A percentile compares a stretch with the other conserved stretches of the same genome.
phyloP scores from a whole-genome alignment of 306 rosid genomes.

The Castanea mollissima region DNA sequence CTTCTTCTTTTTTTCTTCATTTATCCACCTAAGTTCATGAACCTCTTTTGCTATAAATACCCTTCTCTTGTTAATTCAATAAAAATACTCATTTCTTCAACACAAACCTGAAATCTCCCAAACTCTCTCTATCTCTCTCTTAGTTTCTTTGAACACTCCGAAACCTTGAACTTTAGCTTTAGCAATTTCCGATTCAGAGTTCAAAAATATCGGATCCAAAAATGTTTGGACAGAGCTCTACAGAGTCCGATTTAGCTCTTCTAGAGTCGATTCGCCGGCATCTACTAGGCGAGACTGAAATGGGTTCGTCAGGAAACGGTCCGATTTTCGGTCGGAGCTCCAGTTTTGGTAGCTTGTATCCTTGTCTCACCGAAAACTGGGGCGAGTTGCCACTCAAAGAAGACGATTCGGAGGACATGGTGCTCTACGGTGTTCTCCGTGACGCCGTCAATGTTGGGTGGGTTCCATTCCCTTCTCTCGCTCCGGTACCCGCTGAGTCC shows the following conservation, averaged over 20 bases:
- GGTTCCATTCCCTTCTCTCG: conserved; percentile 79
- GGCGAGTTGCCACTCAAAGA: conserved; percentile 78
- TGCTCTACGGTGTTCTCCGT: conserved; percentile 66
- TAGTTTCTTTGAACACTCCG: too few species aligned
- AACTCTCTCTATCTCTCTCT: too few species aligned
- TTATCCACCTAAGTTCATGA: conserved; percentile 41
- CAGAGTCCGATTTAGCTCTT: conserved; percentile 37
- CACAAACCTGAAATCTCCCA: too few species aligned
- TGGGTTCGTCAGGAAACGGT: conserved; percentile 14
- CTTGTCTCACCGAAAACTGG: conserved; percentile 71
- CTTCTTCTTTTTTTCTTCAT: too few species aligned
- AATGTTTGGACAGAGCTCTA: conserved; percentile 34
- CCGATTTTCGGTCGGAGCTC: conserved; percentile 50
- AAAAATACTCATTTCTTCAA: not conserved
- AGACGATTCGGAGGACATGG: conserved; percentile 83
- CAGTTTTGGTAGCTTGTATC: conserved; percentile 57
- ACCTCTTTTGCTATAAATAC: conserved; percentile 49
- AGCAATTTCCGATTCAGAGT: not conserved
- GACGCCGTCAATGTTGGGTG: conserved; percentile 71
- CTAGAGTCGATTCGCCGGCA: conserved; percentile 67
- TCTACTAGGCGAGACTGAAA: conserved; percentile 58
- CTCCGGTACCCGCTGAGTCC: conserved; percentile 17
- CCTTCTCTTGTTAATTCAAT: not conserved
- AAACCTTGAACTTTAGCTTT: not conserved
- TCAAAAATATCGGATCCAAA: not conserved